A percentile compares a stretch with the other conserved stretches of the same genome.
These are phyloP conservation scores for Solioccasus polychromus DNA, from an alignment of 768 basidiomycete species.

Conservation along the genomic window DNA sequence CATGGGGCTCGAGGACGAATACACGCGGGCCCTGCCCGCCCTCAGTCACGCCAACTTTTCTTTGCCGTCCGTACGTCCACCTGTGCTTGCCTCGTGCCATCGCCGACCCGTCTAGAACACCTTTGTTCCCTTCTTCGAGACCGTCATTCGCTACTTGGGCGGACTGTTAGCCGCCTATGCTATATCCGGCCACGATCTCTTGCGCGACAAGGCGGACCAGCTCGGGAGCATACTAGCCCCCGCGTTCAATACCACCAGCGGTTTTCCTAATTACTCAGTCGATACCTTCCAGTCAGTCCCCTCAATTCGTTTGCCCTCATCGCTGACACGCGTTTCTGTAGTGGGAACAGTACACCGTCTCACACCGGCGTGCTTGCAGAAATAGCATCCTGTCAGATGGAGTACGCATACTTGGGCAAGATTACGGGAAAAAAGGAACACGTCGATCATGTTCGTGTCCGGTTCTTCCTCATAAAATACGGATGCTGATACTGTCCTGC, in stretches of 20 bases:
- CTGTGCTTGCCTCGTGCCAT: neutral
- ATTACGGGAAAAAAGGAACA: slow-evolving; percentile 68
- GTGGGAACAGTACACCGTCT: neutral
- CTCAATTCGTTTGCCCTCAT: neutral
- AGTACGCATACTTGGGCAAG: slow-evolving; percentile 82
- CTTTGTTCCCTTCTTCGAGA: slow-evolving; percentile 69
- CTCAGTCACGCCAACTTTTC: slow-evolving; percentile 49
- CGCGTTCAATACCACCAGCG: slow-evolving; percentile 65
- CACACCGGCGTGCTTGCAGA: slow-evolving; percentile 58
- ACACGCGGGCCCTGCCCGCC: slow-evolving; percentile 53
- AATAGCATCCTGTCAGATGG: slow-evolving; percentile 75
- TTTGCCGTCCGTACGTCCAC: slow-evolving; percentile 36
- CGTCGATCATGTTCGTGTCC: slow-evolving; percentile 48
- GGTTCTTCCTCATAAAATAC: neutral
- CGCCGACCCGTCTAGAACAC: slow-evolving; percentile 11
- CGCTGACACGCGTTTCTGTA: no score
- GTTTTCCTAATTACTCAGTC: slow-evolving; percentile 68
- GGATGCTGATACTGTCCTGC: neutral
- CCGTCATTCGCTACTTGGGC: slow-evolving; percentile 85
- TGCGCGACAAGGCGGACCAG: slow-evolving; percentile 71
- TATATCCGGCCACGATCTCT: slow-evolving; percentile 58
- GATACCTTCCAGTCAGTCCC: slow-evolving; percentile 55
- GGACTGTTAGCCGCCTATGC: slow-evolving; percentile 83
- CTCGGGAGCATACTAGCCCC: slow-evolving; percentile 67
- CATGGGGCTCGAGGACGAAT: slow-evolving; percentile 74